Percentiles rank a stretch among this genome's conserved stretches.
Evolutionary conservation across 148 eudicot genomes (phyloP).

Genomic region (Limonium bicolor): DNA sequence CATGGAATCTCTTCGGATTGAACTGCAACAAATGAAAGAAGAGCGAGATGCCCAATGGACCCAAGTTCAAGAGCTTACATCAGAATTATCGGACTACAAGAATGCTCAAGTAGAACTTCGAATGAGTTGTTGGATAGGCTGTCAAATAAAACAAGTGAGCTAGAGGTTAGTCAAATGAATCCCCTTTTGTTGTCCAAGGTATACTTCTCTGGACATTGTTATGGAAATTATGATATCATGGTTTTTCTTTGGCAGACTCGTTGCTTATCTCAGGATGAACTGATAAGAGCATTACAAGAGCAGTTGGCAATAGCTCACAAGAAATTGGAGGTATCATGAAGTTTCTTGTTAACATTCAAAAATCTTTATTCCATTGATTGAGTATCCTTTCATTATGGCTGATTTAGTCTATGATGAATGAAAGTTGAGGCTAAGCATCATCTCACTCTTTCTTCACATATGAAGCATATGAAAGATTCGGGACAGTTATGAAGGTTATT

Average conservation of each 20-base stretch:
- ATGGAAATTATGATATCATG: too few relatives aligned
- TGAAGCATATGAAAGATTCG: too few relatives aligned
- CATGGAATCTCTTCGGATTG: slow-evolving; percentile 51
- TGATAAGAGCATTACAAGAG: slow-evolving; percentile 47
- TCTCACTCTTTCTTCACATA: too few relatives aligned
- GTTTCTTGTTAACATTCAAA: not conserved
- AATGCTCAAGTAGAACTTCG: slow-evolving; percentile 38
- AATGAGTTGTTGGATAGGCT: slow-evolving; percentile 51
- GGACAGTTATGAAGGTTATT: too few relatives aligned
- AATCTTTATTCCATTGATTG: too few relatives aligned
- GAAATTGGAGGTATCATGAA: slow-evolving; percentile 45
- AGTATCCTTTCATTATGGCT: too few relatives aligned
- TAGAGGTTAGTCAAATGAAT: slow-evolving; percentile 43
- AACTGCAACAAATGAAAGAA: slow-evolving; percentile 65
- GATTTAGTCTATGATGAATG: too few relatives aligned
- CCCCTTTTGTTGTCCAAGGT: not conserved
- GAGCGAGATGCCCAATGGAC: slow-evolving; percentile 66
- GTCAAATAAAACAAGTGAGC: slow-evolving; percentile 38
- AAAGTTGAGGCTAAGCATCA: too few relatives aligned
- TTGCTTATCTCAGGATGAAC: slow-evolving; percentile 53
- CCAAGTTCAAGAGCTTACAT: slow-evolving; percentile 39
- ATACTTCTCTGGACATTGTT: not conserved
- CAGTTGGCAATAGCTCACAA: slow-evolving; percentile 58
- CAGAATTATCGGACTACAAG: slow-evolving; percentile 52
- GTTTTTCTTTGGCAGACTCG: slow-evolving; percentile 30